phyloP scores from a whole-genome alignment of 2,329 filamentous ascomycete genomes.

The Calcarisporium arbuscula region DNA sequence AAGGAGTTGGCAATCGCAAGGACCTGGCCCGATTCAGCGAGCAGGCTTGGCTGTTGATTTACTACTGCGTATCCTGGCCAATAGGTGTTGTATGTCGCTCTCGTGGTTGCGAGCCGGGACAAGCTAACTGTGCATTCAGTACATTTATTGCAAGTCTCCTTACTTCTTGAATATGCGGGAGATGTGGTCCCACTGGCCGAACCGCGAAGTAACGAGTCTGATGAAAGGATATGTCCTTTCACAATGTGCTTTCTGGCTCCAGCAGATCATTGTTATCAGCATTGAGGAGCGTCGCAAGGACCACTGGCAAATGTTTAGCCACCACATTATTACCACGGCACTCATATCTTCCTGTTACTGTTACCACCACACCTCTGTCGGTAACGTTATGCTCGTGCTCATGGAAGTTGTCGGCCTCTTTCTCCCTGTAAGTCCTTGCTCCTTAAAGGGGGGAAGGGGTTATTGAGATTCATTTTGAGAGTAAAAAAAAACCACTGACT shows the following conservation, averaged over 20 bases:
- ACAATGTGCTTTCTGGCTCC: slow-evolving; percentile 88
- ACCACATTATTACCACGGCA: slow-evolving; percentile 83
- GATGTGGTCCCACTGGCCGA: slow-evolving; percentile 82
- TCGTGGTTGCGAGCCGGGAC: neutral
- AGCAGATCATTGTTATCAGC: slow-evolving; percentile 90
- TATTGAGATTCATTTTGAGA: too few relatives aligned
- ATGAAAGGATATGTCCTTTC: slow-evolving; percentile 87
- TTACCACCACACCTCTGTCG: slow-evolving; percentile 81
- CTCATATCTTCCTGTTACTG: slow-evolving; percentile 79
- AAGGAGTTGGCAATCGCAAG: slow-evolving; percentile 72
- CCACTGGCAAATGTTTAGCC: slow-evolving; percentile 90
- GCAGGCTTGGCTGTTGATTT: slow-evolving; percentile 85
- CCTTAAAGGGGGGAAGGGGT: too few relatives aligned
- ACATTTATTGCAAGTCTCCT: slow-evolving; percentile 69
- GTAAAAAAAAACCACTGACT: slow-evolving; percentile 9
- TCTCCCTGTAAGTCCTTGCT: slow-evolving; percentile 61
- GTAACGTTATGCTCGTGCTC: slow-evolving; percentile 79
- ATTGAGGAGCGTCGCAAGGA: slow-evolving; percentile 94
- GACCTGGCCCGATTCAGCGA: slow-evolving; percentile 80
- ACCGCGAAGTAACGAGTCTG: slow-evolving; percentile 63
- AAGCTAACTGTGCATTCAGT: slow-evolving; percentile 41
- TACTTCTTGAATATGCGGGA: slow-evolving; percentile 72
- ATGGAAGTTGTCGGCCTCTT: slow-evolving; percentile 94
- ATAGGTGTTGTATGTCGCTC: slow-evolving; percentile 65
- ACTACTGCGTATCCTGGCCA: slow-evolving; percentile 76